Conservation (phyloP, 1,284 basidiomycete genomes). For the Cryptococcus depauperatus region DNA sequence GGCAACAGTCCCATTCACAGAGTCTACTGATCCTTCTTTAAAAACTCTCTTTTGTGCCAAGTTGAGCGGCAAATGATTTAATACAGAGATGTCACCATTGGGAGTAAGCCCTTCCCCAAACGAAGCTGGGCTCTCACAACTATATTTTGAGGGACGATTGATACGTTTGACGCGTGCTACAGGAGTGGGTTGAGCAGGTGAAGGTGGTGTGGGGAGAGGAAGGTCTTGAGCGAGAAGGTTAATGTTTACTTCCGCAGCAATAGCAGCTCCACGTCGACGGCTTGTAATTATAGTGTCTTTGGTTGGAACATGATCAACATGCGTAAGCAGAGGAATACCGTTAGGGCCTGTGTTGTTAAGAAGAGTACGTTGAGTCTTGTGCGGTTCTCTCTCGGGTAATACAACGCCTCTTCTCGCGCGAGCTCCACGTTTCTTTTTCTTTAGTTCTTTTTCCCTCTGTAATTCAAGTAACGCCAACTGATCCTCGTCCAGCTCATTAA, state of each 20-base stretch:
- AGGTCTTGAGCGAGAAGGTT: conserved; percentile 41
- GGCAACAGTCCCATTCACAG: conserved; percentile 9
- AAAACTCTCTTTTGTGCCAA: conserved; percentile 16
- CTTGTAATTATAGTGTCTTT: conserved; percentile 53
- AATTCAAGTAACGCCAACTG: conserved; percentile 84
- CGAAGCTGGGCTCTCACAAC: conserved; percentile 22
- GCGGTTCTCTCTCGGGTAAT: conserved; percentile 85
- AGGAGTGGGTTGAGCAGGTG: conserved; percentile 39
- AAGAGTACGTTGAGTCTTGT: conserved; percentile 82
- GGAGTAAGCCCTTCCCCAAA: conserved; percentile 24
- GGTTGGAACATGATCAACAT: conserved; percentile 35
- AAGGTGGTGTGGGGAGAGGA: conserved; percentile 47
- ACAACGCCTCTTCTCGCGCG: conserved; percentile 81
- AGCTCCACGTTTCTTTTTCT: conserved; percentile 69
- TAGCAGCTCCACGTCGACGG: conserved; percentile 70
- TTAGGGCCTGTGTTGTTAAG: conserved; percentile 47
- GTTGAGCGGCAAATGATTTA: too few relatives aligned
- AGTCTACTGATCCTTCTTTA: conserved; percentile 25
- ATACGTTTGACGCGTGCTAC: conserved; percentile 8
- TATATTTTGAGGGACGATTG: conserved; percentile 10
- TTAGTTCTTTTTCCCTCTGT: conserved; percentile 86
- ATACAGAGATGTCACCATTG: conserved; percentile 11
- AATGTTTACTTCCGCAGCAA: conserved; percentile 58
- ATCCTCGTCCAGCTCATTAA: conserved; percentile 79
- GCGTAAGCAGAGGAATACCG: conserved; percentile 18